Base-by-base conservation (phyloP, 805 yeast species). In the Metschnikowia similis region DNA sequence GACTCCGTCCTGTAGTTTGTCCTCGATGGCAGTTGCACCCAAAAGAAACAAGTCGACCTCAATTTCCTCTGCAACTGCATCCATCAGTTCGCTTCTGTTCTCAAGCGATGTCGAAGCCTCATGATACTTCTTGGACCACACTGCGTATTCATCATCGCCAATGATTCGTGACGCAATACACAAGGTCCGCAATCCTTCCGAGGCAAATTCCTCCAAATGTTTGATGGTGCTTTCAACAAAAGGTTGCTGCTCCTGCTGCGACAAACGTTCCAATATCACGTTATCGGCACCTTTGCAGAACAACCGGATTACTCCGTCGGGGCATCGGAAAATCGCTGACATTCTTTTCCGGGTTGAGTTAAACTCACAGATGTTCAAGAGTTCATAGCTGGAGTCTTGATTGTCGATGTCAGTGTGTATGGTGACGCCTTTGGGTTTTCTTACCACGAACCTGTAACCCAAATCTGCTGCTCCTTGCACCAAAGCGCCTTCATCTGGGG, bases 1-100 rank as follows among this genome's bases (percentile, higher is more conserved):
- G 17, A 94, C 99, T 37, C 97, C 99, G 50, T 92, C 98, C 71
- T 94, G 99, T 43, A 94, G 74, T 64, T 94, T 92, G 66, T 94
- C 99, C 66, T 94, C 99, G 64, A 94, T 94, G 1, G 99, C 99
- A 35, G 99, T 95, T 1, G 98, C 98, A 36, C 99, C 99, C 14
- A 94, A 71, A 36, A 94, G 70, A 53, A 84, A 84, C 56, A 94
- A 71, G 53, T 87, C 85, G 35, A 74, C 78, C 66, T 94, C 99
- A 54, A 94, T 90, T 48, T 82, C 58, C 61, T 92, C 96, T 0
- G 99, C 98, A 10, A 87, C 96, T 8, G 79, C 87, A 62, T 91
- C 98, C 48, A 95, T 72, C 61, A 82, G 83, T 28, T 82, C 83
- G 27, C 84, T 69, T 66, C 99, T 80, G 62, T 89, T 72, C 6